A percentile compares a stretch with the other conserved stretches of the same genome.
phyloP scores from a whole-genome alignment of 2,329 filamentous ascomycete genomes.

The Phaeosphaeria sp. region DNA sequence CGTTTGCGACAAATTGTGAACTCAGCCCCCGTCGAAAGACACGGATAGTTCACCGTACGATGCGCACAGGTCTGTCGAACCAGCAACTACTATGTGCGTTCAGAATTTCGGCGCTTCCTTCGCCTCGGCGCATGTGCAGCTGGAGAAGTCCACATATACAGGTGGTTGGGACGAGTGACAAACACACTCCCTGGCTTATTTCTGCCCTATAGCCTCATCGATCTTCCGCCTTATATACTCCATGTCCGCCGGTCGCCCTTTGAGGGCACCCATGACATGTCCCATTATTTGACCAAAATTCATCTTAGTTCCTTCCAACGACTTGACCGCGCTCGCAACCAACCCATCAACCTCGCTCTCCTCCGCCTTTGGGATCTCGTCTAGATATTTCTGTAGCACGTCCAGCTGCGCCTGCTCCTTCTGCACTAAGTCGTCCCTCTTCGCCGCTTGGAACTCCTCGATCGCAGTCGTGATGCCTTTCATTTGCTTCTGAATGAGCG shows the following conservation, averaged over 20 bases:
- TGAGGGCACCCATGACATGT: conserved; percentile 59
- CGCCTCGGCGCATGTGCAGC: too few relatives aligned
- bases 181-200: conserved; percentile 10
- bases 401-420: conserved; percentile 72
- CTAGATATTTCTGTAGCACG: conserved; percentile 70
- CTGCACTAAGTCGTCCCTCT: conserved; percentile 71
- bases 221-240: conserved; percentile 66
- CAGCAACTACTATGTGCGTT: background rate
- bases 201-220: conserved; percentile 51
- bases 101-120: background rate
- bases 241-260: conserved; percentile 70
- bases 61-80: background rate
- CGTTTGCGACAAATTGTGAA: background rate
- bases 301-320: conserved; percentile 57
- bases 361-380: conserved; percentile 63
- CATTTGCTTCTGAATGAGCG: conserved; percentile 69
- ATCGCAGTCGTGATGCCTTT: conserved; percentile 64
- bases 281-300: conserved; percentile 70
- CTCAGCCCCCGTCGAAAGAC: background rate
- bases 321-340: conserved; percentile 61
- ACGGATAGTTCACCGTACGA: background rate
- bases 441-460: conserved; percentile 68
- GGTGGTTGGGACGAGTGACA: background rate
- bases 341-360: conserved; percentile 64
- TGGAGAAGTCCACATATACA: background rate